phyloP scores from a whole-genome alignment of 768 basidiomycete genomes.

The Russula olivacea region DNA sequence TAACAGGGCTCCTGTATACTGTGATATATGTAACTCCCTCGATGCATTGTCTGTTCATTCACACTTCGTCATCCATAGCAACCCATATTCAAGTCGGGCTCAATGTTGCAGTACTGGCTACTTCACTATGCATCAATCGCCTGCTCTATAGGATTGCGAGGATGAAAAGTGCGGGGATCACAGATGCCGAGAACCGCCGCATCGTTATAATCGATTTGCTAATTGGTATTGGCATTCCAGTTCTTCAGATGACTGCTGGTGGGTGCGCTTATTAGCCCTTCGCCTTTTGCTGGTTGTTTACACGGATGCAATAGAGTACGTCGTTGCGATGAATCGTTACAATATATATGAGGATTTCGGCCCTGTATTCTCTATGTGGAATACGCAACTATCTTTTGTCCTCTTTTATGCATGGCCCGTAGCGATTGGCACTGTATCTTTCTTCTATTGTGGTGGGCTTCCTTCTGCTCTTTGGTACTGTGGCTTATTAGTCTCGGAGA shows the following conservation, averaged over 20 bases:
- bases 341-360: slow-evolving; percentile 37
- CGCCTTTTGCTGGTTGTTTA: background rate
- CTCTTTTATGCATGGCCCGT: slow-evolving; percentile 31
- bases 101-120: slow-evolving; percentile 35
- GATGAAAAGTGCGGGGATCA: slow-evolving; percentile 31
- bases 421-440: slow-evolving; percentile 26
- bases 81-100: slow-evolving; percentile 35
- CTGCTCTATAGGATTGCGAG: slow-evolving; percentile 42
- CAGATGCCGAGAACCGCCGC: slow-evolving; percentile 1
- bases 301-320: background rate
- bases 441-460: slow-evolving; percentile 37
- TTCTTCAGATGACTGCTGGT: background rate
- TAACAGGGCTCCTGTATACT: background rate
- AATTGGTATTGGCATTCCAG: slow-evolving; percentile 28
- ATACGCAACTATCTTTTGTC: slow-evolving; percentile 29
- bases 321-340: background rate
- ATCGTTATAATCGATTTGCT: slow-evolving; percentile 17
- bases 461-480: background rate
- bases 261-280: background rate
- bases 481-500: slow-evolving; percentile 2
- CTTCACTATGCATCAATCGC: slow-evolving; percentile 41
- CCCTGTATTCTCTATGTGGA: slow-evolving; percentile 34
- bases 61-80: slow-evolving; percentile 30
- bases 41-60: background rate
- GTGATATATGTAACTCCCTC: background rate